Evolutionary conservation across 164 flowering plant species (phyloP), one percentile per base, ranked within the genome.

Genomic region (Malania oleifera): DNA sequence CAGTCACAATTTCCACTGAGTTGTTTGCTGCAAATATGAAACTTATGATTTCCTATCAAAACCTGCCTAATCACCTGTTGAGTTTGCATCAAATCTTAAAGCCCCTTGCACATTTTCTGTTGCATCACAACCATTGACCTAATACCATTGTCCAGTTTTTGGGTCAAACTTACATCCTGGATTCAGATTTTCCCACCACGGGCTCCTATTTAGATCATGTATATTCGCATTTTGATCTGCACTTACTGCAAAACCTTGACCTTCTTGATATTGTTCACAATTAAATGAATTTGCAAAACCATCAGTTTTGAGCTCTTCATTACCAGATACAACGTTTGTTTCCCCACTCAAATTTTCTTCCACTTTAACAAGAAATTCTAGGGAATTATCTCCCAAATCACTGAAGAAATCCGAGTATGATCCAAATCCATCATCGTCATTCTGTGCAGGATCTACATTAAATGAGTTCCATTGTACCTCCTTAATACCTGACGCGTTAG

Each of bases 161-260:
- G 73, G 54, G 50, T 91, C 96, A 76, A 73, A 80, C 60, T 62
- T 77, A 97, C 99, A 95, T 7, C 98, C 99, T 1, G 96, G 99
- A 77, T 91, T 87, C 2, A 71, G 69, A 63, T 56, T 86, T 59
- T 90, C 96, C 92, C 88, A 85, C 52, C 80, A 69, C 63, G 83
- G 88, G 62, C 62, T 80, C 54, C 66, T 75, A 73, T 66, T 65
- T 48, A 57, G 5, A 67, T 82, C 83, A 45, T 70, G 77, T 38
- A 29, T 77, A 59, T 46, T 46, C 1, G 22, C 43, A 41, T 25
- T 61, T 54, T 74, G 76, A 43, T 70, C 74, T 0, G 15, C 45
- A 4, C 52, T 49, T 2, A 67, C 56, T 41, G 45, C 81, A 77
- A 67, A 23, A 19, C 58, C 61, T 55, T 73, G 77, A 43, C 54